Evolutionary conservation across 2,329 filamentous ascomycete genomes (phyloP), one percentile per base, ranked within the genome.

Genomic region (Pseudogymnoascus sp.): DNA sequence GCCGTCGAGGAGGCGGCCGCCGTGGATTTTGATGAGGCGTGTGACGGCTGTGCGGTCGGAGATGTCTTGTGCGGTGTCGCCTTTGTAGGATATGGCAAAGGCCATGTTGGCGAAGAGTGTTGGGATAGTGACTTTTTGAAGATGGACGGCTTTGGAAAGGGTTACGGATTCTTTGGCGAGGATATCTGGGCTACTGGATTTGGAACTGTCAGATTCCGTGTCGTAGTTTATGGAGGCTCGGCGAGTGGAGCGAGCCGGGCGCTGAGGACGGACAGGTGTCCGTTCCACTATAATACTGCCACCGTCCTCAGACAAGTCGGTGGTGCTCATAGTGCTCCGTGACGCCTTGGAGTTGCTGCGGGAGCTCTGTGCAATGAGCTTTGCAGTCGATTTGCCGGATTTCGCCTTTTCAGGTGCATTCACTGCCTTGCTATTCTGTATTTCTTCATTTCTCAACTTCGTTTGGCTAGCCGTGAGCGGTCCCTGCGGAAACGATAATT

Each of bases 41-140:
- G 84, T 84, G 2, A 95, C 73, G 59, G 78, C 71, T 19, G 38
- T 8, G 14, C 59, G 33, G n/a, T 60, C 59, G 14, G 59, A 26
- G 14, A 60, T 41, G 67, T 84, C 70, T 73, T 85, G 84, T 16
- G 85, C 81, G 7, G 77, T 77, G 14, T 80, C 81, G 0, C 76
- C 74, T 68, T 81, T 81, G 66, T 91, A 90, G 0, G 91, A 93
- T 10, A 96, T 83, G 0, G 92, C 92, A 75, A 98, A 97, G 0
- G 85, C 86, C 92, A 97, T 96, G 43, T 87, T 86, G 1, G 82
- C 77, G 70, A 98, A 96, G 16, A 56, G 50, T 6, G 50, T 33
- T 33, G 50, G 28, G 11, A 35, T 56, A 3, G 50, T 33, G 10
- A 8, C n/a, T 3, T 35, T 56, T 56, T 56, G 50, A 56, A 56